These are phyloP conservation scores for Neurospora cerealis DNA, from an alignment of 495 filamentous ascomycete genomes.

Conservation along the genomic window DNA sequence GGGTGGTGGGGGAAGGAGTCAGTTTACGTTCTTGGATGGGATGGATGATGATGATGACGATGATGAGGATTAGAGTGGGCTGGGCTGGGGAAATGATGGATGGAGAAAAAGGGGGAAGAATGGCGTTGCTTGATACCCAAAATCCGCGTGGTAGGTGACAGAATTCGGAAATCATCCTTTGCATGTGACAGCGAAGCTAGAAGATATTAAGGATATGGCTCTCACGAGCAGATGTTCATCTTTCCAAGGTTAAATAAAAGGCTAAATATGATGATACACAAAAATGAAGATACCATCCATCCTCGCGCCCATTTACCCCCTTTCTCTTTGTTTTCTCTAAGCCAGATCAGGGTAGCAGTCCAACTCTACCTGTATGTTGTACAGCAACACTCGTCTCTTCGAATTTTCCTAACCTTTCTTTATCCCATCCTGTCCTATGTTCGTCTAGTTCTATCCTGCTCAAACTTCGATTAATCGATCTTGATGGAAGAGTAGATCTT, in stretches of 20 bases:
- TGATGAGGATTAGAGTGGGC: constrained; percentile 11
- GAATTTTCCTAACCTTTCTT: no score
- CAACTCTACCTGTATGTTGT: not conserved
- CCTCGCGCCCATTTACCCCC: not conserved
- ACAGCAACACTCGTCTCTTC: not conserved
- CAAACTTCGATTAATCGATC: constrained; percentile 53
- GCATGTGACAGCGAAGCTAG: not conserved
- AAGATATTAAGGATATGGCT: not conserved
- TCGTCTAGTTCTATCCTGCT: not conserved
- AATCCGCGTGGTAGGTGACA: not conserved
- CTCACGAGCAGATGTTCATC: not conserved
- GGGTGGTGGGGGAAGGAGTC: constrained; percentile 25
- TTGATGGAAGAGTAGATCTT: constrained; percentile 95
- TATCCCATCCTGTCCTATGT: not conserved
- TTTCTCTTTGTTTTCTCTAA: constrained; percentile 3
- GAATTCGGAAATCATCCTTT: not conserved
- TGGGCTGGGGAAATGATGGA: not conserved
- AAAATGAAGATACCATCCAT: not conserved
- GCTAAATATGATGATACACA: not conserved
- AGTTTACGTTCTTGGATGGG: constrained; percentile 42
- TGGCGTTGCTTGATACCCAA: not conserved
- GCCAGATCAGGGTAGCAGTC: not conserved
- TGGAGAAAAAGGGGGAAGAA: not conserved
- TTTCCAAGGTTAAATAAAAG: not conserved
- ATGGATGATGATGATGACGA: constrained; percentile 46